Base-by-base conservation (phyloP, 805 yeast genomes). In the Zygosaccharomyces pseudorouxii region DNA sequence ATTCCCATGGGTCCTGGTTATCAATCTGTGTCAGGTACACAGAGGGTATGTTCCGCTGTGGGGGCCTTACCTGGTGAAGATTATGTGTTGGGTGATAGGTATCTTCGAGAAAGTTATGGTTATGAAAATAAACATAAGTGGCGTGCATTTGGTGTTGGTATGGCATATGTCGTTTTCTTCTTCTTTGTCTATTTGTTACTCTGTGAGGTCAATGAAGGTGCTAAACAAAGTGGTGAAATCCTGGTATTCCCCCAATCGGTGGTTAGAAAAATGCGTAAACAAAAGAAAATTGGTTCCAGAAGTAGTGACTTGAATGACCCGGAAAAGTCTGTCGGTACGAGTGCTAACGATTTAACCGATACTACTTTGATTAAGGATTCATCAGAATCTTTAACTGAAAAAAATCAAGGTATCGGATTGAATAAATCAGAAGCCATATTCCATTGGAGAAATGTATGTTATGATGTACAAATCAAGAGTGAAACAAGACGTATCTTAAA, bases 391-490 rank as follows among this genome's bases (percentile, higher is more conserved):
- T 27, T 33, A 11, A 40, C 54, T 6, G 27, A 53, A 38, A n/a
- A 46, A 16, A 39, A 51, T 38, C 63, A 55, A 14, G 67, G 63
- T 18, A 62, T 67, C 16, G 59, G 67, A 38, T 56, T 68, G 29
- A 61, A 60, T 31, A 57, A 55, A 48, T 63, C 64, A 46, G 69
- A 67, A 18, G 81, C 80, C 46, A 79, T 82, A 37, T 84, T 84
- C 76, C 86, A 82, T 62, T 86, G 95, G 95, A 78, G 79, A 66
- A 77, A 86, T 60, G 80, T 86, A 38, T 77, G 83, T 60, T 86
- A 84, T 63, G 84, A 81, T 54, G 80, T 86, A 49, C 75, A 79
- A 59, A 80, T 81, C 55, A 80, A 82, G 59, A 65, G 67, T 29
- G 86, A 78, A 53, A 73, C 78, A 27, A 73, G 89, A 59, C 73